Evolutionary conservation across 2,329 filamentous ascomycete species (phyloP), one percentile per base, ranked within the genome.

Genomic region (Ascocoryne sarcoides): DNA sequence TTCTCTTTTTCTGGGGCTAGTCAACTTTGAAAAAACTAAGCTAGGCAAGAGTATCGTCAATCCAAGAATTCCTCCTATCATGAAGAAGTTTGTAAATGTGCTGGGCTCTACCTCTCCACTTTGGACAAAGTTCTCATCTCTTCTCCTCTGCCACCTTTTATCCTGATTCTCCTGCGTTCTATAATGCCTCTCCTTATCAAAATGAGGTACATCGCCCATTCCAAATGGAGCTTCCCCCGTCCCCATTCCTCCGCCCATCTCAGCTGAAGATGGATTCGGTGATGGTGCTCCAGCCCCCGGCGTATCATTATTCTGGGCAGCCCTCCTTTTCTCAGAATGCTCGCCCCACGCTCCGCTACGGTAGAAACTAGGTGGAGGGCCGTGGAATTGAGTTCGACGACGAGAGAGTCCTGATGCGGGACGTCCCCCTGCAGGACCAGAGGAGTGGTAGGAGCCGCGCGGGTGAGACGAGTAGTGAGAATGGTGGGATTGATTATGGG

Each of bases 291-390:
- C 42, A 28, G 39, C 43, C 8, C 43, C 38, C 3, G 47, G 39
- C 29, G 55, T 29, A 33, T 43, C 38, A 16, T 46, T 42, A 4
- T 47, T 59, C 32, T 76, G 71, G 32, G 71, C 71, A 26, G 69
- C 68, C 39, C 64, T 62, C 28, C 78, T 62, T 63, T 82, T 83
- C 26, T 72, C 72, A 2, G 64, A 59, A 43, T 84, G 75, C 2
- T 65, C 60, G 35, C 84, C 85, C 73, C 87, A 93, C 3, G 84
- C 86, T 4, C 87, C 88, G 46, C 73, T 79, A 14, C 81, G 74
- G 62, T 87, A 95, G 66, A 95, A 96, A 48, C 79, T 85, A 0
- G 90, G 89, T 37, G 92, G 89, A 3, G 92, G 90, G 0, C 90
- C 90, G 15, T 75, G 76, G 62, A 93, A 95, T 4, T 80, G 71